Evolutionary conservation across 192 early-diverging fungal genomes (phyloP).

Genomic region (Backusella australiensis): DNA sequence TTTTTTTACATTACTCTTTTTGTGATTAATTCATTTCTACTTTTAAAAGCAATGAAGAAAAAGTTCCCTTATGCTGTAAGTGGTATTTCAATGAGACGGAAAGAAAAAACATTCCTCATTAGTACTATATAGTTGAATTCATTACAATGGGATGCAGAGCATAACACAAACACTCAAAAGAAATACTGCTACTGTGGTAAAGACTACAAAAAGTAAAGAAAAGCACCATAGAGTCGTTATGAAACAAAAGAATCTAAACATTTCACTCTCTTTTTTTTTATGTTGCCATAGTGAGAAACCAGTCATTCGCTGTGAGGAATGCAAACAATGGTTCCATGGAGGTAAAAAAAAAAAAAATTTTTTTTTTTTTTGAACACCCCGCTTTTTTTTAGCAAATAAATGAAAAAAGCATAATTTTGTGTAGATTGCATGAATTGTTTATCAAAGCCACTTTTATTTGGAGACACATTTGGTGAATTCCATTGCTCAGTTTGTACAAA

Average conservation of each 20-base stretch:
- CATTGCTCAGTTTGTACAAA: conserved; percentile 71
- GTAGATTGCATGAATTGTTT: conserved; percentile 64
- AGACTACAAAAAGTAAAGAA: conserved; percentile 50
- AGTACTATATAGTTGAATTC: conserved; percentile 3
- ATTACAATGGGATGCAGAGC: conserved; percentile 49
- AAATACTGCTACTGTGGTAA: conserved; percentile 83
- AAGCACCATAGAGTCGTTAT: neutral
- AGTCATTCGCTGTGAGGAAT: conserved; percentile 67
- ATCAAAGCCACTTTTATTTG: conserved; percentile 57
- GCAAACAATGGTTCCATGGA: conserved; percentile 73
- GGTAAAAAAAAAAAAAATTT: conserved; percentile 39
- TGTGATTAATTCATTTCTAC: neutral
- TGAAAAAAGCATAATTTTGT: neutral
- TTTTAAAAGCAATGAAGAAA: neutral
- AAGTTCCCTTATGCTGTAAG: conserved; percentile 16
- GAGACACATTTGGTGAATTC: conserved; percentile 77
- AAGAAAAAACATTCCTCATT: neutral
- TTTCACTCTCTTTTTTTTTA: neutral
- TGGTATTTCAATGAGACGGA: neutral
- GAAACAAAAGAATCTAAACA: neutral
- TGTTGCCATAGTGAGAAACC: conserved; percentile 48
- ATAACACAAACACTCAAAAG: conserved; percentile 58
- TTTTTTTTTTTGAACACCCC: neutral
- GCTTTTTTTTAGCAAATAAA: neutral
- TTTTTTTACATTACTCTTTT: neutral